phyloP scores from a whole-genome alignment of 345 rosid genomes.

The Leavenworthia alabamica region DNA sequence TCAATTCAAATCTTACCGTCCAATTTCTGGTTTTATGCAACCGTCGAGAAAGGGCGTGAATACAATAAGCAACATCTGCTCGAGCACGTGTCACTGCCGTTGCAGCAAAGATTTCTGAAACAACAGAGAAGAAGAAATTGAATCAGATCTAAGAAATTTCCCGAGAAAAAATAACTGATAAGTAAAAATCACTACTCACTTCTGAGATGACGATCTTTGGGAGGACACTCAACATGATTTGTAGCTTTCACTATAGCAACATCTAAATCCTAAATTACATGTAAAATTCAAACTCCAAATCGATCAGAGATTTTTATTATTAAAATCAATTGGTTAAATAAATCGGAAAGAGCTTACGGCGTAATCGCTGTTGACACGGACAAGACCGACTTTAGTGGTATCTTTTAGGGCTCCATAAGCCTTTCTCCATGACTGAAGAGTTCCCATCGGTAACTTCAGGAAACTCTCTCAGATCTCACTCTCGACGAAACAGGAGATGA shows the following conservation, averaged over 20 bases:
- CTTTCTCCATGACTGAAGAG: constrained; percentile 92
- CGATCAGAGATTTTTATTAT: not conserved
- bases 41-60: constrained; percentile 74
- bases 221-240: constrained; percentile 95
- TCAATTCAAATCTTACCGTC: constrained; percentile 37
- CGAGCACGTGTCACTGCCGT: constrained; percentile 75
- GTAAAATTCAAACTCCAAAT: constrained; percentile 16
- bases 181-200: constrained; percentile 51
- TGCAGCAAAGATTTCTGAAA: constrained; percentile 64
- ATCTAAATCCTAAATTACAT: constrained; percentile 72
- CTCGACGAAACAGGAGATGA: constrained; percentile 2
- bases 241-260: constrained; percentile 97
- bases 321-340: not conserved
- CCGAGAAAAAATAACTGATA: not conserved
- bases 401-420: constrained; percentile 97
- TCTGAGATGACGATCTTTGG: constrained; percentile 88
- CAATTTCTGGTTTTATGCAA: constrained; percentile 82
- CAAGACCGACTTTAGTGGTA: constrained; percentile 97
- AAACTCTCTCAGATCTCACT: constrained; percentile 40
- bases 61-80: constrained; percentile 88
- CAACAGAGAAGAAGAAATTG: not conserved
- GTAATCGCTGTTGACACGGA: constrained; percentile 96
- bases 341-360: constrained; percentile 48
- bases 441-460: constrained; percentile 50
- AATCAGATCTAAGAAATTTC: constrained; percentile 30